Evolutionary conservation across 2,329 filamentous ascomycete genomes (phyloP).

Genomic region (Talaromyces amestolkiae): DNA sequence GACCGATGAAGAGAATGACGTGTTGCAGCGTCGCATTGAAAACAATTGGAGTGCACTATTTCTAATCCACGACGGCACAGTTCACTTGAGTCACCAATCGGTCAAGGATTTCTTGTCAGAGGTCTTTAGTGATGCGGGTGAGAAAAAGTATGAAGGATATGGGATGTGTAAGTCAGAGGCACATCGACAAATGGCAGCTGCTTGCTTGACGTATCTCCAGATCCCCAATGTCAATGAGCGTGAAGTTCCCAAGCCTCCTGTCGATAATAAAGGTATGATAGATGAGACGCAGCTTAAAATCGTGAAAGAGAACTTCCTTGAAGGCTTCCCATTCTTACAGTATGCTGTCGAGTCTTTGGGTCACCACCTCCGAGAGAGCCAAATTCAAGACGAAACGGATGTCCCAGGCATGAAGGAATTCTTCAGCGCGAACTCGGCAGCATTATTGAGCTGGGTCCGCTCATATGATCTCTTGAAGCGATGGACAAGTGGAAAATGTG

Average conservation of each 20-base stretch:
- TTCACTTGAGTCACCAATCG: slow-evolving; percentile 8
- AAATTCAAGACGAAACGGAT: not conserved
- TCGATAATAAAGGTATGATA: slow-evolving; percentile 2
- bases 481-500: slow-evolving; percentile 7
- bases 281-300: not conserved
- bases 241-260: slow-evolving; percentile 6
- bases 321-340: not conserved
- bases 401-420: slow-evolving; percentile 3
- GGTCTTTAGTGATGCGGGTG: not conserved
- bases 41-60: not conserved
- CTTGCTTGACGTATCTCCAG: slow-evolving; percentile 2
- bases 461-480: slow-evolving; percentile 3
- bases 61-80: not conserved
- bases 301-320: not conserved
- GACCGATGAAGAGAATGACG: not conserved
- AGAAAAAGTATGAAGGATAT: not conserved
- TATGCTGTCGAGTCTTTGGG: slow-evolving; percentile 4
- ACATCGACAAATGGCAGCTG: slow-evolving; percentile 6
- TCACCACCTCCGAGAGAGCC: slow-evolving; percentile 1
- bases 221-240: not conserved
- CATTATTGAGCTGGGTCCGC: slow-evolving; percentile 2
- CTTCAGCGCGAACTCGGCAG: not conserved
- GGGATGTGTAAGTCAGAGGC: not conserved
- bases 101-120: not conserved
- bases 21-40: not conserved